These are phyloP conservation scores for Saitozyma sp. DNA, from an alignment of 768 basidiomycete genomes.

Conservation along the genomic window DNA sequence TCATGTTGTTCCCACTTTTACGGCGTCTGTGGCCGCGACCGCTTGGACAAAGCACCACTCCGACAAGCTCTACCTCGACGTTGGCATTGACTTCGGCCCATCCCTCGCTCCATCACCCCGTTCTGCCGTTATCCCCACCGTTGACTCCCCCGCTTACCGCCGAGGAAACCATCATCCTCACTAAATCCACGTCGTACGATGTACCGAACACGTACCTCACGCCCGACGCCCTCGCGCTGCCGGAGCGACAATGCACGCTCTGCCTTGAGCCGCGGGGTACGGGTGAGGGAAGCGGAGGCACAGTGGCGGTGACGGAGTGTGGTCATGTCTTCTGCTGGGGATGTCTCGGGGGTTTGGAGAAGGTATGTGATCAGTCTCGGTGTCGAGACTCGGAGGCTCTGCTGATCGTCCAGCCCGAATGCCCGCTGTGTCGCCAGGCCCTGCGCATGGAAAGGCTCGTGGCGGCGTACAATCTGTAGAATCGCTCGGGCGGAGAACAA, in stretches of 20 bases:
- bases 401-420: constrained; percentile 45
- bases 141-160: constrained; percentile 23
- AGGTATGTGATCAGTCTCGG: constrained; percentile 34
- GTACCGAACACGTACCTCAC: constrained; percentile 39
- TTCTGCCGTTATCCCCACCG: constrained; percentile 17
- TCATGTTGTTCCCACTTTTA: constrained; percentile 37
- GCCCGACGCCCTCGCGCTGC: constrained; percentile 17
- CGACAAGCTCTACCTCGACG: neutral
- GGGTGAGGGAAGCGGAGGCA: constrained; percentile 45
- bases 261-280: constrained; percentile 49
- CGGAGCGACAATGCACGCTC: constrained; percentile 47
- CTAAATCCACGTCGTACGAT: constrained; percentile 19
- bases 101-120: constrained; percentile 7
- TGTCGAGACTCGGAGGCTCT: neutral
- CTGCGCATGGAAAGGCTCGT: constrained; percentile 49
- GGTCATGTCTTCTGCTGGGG: constrained; percentile 54
- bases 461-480: constrained; percentile 46
- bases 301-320: constrained; percentile 51
- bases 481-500: no score
- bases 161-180: constrained; percentile 23
- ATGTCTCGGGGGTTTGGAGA: constrained; percentile 51
- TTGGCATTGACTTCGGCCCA: neutral
- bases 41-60: constrained; percentile 4
- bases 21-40: constrained; percentile 15
- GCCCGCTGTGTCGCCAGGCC: constrained; percentile 50